These are phyloP conservation scores for Davidsoniella virescens DNA, from an alignment of 2,329 filamentous ascomycete species.

Conservation along the genomic window DNA sequence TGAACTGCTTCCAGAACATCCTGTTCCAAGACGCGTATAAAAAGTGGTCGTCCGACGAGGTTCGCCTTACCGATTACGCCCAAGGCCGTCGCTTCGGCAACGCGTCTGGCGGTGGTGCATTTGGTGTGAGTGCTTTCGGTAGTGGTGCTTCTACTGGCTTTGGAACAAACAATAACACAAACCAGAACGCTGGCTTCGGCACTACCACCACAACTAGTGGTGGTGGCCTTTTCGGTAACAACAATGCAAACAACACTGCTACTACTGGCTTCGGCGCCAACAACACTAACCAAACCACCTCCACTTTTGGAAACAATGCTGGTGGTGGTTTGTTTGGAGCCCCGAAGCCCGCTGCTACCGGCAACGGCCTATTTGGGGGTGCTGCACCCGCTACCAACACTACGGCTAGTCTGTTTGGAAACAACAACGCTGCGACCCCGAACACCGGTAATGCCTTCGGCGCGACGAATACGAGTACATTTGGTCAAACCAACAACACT, in stretches of 20 bases:
- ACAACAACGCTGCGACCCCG: constrained; percentile 15
- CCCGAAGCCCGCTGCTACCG: constrained; percentile 16
- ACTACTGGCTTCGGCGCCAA: constrained; percentile 18
- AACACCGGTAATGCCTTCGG: constrained; percentile 13
- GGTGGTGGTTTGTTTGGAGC: constrained; percentile 25
- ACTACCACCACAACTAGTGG: constrained; percentile 20
- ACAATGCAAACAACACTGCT: constrained; percentile 16
- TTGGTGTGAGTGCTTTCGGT: constrained; percentile 49
- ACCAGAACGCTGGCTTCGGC: constrained; percentile 20
- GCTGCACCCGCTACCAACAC: constrained; percentile 16
- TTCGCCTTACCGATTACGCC: constrained; percentile 72
- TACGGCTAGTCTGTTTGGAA: constrained; percentile 19
- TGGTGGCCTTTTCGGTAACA: constrained; percentile 25
- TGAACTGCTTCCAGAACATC: constrained; percentile 61
- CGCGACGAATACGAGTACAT: constrained; percentile 16
- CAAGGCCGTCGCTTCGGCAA: constrained; percentile 76
- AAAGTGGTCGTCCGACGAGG: constrained; percentile 79
- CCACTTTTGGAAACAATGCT: constrained; percentile 13
- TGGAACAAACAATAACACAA: constrained; percentile 18
- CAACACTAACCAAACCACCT: constrained; percentile 14
- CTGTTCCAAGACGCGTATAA: constrained; percentile 65
- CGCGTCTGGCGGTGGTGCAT: constrained; percentile 66
- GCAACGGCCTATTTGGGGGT: constrained; percentile 28
- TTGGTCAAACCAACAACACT: constrained; percentile 21
- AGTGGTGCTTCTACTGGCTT: constrained; percentile 15